Evolutionary conservation across 345 rosid species (phyloP).

Genomic region (Pistacia atlantica): DNA sequence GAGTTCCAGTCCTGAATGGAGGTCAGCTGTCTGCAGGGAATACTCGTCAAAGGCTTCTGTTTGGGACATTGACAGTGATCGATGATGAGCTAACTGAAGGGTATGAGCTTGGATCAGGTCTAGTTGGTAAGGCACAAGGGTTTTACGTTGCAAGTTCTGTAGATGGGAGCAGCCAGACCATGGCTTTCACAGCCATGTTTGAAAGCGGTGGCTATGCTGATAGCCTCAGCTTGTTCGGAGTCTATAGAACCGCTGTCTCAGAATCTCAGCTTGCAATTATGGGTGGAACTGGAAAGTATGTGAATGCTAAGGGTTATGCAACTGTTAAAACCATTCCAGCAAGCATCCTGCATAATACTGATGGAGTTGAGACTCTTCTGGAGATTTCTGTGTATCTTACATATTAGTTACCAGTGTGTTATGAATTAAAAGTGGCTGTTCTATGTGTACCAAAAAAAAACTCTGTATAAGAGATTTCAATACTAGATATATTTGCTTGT

Average conservation of each 20-base stretch:
- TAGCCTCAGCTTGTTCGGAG: conserved; percentile 82
- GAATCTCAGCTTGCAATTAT: conserved; percentile 81
- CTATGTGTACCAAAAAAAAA: neutral
- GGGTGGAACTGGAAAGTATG: conserved; percentile 92
- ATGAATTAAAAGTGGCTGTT: neutral
- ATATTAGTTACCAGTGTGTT: conserved; percentile 39
- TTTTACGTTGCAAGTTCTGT: conserved; percentile 74
- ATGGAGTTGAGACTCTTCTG: conserved; percentile 71
- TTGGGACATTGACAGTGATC: conserved; percentile 79
- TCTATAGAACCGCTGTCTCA: conserved; percentile 63
- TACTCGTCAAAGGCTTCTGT: conserved; percentile 66
- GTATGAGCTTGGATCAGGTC: conserved; percentile 63
- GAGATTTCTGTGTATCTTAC: conserved; percentile 59
- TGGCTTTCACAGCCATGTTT: conserved; percentile 86
- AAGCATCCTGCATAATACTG: conserved; percentile 54
- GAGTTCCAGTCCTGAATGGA: conserved; percentile 46
- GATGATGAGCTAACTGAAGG: conserved; percentile 82
- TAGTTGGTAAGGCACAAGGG: conserved; percentile 86
- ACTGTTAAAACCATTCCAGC: conserved; percentile 63
- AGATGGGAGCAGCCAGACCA: conserved; percentile 78
- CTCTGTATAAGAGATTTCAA: conserved; percentile 8
- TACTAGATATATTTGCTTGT: neutral
- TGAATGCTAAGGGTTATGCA: conserved; percentile 74
- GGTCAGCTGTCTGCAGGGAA: conserved; percentile 59
- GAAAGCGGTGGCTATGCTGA: conserved; percentile 64